Base-by-base conservation (phyloP, 495 filamentous ascomycete genomes). In the Peziza echinospora region DNA sequence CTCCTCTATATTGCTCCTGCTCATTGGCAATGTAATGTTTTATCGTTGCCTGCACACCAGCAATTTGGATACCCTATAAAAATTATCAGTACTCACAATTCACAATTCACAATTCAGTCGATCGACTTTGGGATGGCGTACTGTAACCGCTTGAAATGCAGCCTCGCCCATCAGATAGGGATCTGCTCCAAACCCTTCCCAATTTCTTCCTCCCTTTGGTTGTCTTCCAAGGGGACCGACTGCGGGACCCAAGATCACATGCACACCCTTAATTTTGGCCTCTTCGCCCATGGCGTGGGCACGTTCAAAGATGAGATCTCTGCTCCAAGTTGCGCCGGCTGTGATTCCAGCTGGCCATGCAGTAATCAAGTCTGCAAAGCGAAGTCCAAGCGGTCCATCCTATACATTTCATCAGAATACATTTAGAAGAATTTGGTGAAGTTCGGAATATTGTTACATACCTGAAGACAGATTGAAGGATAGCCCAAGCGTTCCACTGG, bases 21-120 rank as follows among this genome's bases (percentile, higher is more conserved):
- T 84, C 80, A 55, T 86, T 80, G 22, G 71, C 77, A 49, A 84
- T 69, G 45, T 71, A 68, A 57, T 84, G 80, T 61, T 84, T 85
- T 25, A 82, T 62, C 2, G 75, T 73, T 3, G 80, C 75, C 46
- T 83, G 81, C 0, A 78, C 71, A 16, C 80, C 80, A n/a, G 75
- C 71, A 23, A 73, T 75, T 59, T 85, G 80, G 52, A 83, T 78
- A 0, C 77, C 80, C 46, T 52, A 40, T 5, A 26, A 21, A 43
- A 2, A 21, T 21, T 8, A n/a, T 21, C 34, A 41, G 1, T 22
- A 23, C 24, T 16, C n/a, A 5, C 3, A 21, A 9, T 41, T 2
- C 43, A 25, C 10, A 49, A 28, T 24, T 10, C 25, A n/a, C 13
- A 28, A 10, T n/a, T n/a, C n/a, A n/a, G n/a, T n/a, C n/a, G n/a